Conservation (phyloP, 345 rosid genomes). For the Murraya paniculata region DNA sequence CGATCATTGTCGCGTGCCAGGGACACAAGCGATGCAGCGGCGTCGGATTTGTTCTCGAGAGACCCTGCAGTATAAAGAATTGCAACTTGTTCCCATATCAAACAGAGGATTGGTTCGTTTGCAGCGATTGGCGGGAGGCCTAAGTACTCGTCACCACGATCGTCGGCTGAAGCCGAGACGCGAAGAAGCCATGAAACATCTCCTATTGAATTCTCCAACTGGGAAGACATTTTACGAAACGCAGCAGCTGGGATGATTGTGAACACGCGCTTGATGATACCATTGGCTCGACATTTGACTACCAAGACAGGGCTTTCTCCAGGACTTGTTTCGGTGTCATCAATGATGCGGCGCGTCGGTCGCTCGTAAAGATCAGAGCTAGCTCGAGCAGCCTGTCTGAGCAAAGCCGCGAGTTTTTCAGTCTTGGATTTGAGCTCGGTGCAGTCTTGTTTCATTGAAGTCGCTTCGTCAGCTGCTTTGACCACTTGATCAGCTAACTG, state of each 20-base stretch:
- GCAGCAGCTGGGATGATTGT: constrained; percentile 79
- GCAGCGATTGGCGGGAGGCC: constrained; percentile 97
- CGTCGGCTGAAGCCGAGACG: constrained; percentile 72
- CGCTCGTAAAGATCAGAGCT: constrained; percentile 91
- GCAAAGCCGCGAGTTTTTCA: constrained; percentile 76
- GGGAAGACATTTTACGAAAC: constrained; percentile 75
- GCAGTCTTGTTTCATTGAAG: constrained; percentile 79
- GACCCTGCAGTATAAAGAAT: constrained; percentile 60
- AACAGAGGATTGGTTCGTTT: constrained; percentile 80
- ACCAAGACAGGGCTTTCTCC: constrained; percentile 72
- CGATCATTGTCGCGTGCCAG: constrained; percentile 83
- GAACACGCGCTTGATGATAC: constrained; percentile 75
- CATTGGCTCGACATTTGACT: constrained; percentile 71
- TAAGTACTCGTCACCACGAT: constrained; percentile 62
- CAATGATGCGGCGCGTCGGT: constrained; percentile 88
- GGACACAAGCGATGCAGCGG: constrained; percentile 81
- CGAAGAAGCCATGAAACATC: constrained; percentile 96
- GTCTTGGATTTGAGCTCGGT: constrained; percentile 74
- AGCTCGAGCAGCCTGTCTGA: constrained; percentile 90
- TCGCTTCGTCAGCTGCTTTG: constrained; percentile 82
- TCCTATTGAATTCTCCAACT: constrained; percentile 84
- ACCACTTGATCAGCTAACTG: constrained; percentile 85
- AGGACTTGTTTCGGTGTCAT: constrained; percentile 89
- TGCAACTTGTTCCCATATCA: constrained; percentile 96
- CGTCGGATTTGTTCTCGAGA: constrained; percentile 66